These are phyloP conservation scores for Hypomontagnella monticulosa DNA, from an alignment of 495 filamentous ascomycete species.

Conservation along the genomic window DNA sequence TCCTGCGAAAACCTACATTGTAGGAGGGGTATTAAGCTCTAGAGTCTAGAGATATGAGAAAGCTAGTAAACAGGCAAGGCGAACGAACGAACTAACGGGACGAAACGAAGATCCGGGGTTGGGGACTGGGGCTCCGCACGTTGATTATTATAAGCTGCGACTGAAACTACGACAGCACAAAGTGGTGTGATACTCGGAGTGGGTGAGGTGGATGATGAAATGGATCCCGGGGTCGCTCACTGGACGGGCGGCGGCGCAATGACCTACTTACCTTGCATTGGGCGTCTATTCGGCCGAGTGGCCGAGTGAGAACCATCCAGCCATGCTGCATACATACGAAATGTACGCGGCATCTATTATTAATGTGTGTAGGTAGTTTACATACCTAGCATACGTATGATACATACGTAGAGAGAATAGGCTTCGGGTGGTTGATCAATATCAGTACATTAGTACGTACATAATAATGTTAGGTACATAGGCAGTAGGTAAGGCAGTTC, in stretches of 20 bases:
- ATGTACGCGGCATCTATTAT: too few species aligned
- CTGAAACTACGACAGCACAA: neutral
- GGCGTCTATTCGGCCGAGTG: neutral
- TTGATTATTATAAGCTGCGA: slow-evolving; percentile 22
- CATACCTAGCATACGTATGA: too few species aligned
- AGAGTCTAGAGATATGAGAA: neutral
- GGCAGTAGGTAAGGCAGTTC: too few species aligned
- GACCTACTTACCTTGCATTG: slow-evolving; percentile 24
- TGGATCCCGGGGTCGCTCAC: slow-evolving; percentile 25
- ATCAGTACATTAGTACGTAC: neutral
- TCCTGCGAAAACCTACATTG: slow-evolving; percentile 35
- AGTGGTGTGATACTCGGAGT: slow-evolving; percentile 11
- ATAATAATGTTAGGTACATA: neutral
- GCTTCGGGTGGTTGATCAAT: neutral
- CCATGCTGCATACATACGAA: too few species aligned
- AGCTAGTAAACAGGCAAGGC: neutral
- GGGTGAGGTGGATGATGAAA: neutral
- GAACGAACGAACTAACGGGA: too few species aligned
- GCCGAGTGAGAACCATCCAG: too few species aligned
- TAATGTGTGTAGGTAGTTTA: too few species aligned
- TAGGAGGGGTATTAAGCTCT: slow-evolving; percentile 7
- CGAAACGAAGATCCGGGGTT: neutral
- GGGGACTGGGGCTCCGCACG: slow-evolving; percentile 12
- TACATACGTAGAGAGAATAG: neutral
- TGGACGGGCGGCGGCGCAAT: slow-evolving; percentile 28